Conservation (phyloP, 768 basidiomycete genomes). For the Tulasnella sp. region DNA sequence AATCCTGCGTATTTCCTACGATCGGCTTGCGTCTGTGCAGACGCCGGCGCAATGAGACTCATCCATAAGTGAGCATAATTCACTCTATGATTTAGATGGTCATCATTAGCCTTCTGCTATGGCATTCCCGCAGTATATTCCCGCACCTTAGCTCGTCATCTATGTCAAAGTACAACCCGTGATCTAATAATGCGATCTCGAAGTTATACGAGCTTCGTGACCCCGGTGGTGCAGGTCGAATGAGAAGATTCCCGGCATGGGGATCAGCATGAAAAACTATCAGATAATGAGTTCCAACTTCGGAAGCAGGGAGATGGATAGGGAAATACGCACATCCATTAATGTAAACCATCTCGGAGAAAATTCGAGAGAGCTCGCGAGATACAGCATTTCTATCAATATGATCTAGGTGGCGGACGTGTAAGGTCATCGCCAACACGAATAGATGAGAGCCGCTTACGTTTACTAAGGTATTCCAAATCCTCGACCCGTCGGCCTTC, state of each 20-base stretch:
- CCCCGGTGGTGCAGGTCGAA: conserved; percentile 51
- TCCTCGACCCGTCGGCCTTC: conserved; percentile 15
- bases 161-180: conserved; percentile 85
- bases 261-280: conserved; percentile 40
- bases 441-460: background rate
- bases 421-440: background rate
- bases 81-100: conserved; percentile 29
- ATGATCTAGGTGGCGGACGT: conserved; percentile 29
- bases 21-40: conserved; percentile 49
- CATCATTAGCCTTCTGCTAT: background rate
- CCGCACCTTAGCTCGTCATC: conserved; percentile 65
- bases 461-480: conserved; percentile 5
- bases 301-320: conserved; percentile 53
- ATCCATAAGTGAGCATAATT: conserved; percentile 66
- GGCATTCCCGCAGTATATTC: too few relatives aligned
- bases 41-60: conserved; percentile 65
- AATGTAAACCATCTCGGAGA: conserved; percentile 89
- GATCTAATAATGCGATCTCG: conserved; percentile 89
- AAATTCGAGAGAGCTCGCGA: conserved; percentile 80
- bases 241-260: conserved; percentile 70
- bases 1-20: conserved; percentile 79
- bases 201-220: conserved; percentile 86
- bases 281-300: background rate
- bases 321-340: conserved; percentile 82
- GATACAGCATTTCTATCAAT: conserved; percentile 94